These are phyloP conservation scores for Globisporangium nodosum DNA, from an alignment of 352 stramenopile species.

Conservation along the genomic window DNA sequence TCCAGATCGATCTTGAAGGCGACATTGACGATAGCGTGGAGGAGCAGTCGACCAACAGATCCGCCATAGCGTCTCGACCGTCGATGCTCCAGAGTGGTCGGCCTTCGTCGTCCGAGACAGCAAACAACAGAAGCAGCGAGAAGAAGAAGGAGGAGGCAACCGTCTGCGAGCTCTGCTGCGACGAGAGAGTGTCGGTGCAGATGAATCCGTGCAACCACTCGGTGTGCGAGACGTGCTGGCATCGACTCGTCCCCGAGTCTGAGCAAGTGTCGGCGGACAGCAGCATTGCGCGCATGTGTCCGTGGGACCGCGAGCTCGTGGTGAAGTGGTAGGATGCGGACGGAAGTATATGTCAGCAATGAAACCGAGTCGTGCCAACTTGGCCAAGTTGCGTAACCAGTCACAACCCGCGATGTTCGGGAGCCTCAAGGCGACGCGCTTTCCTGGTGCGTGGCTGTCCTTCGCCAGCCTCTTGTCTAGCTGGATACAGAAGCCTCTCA, in stretches of 20 bases:
- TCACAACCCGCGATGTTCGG: conserved; percentile 8
- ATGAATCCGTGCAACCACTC: conserved; percentile 53
- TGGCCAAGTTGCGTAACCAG: neutral
- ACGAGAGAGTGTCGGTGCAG: conserved; percentile 29
- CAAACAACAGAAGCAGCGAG: conserved; percentile 5
- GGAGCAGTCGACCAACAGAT: neutral
- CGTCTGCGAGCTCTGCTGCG: conserved; percentile 45
- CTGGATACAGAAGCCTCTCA: neutral
- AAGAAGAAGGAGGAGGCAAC: conserved; percentile 8
- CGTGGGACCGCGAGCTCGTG: conserved; percentile 57
- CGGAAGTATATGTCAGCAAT: conserved; percentile 7
- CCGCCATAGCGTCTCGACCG: neutral
- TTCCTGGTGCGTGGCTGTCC: conserved; percentile 3
- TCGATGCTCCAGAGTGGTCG: conserved; percentile 2
- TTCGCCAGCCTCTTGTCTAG: neutral
- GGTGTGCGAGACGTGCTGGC: conserved; percentile 37
- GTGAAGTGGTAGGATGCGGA: conserved; percentile 16
- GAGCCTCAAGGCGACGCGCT: conserved; percentile 6
- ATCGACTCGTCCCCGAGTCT: conserved; percentile 10
- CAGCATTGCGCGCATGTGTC: conserved; percentile 28
- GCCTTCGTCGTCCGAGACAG: neutral
- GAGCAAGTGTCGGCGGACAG: neutral
- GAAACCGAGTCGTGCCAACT: neutral
- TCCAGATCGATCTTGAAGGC: conserved; percentile 13
- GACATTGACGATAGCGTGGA: conserved; percentile 1